phyloP scores from a whole-genome alignment of 2,329 filamentous ascomycete species.

The Grosmannia huntii region DNA sequence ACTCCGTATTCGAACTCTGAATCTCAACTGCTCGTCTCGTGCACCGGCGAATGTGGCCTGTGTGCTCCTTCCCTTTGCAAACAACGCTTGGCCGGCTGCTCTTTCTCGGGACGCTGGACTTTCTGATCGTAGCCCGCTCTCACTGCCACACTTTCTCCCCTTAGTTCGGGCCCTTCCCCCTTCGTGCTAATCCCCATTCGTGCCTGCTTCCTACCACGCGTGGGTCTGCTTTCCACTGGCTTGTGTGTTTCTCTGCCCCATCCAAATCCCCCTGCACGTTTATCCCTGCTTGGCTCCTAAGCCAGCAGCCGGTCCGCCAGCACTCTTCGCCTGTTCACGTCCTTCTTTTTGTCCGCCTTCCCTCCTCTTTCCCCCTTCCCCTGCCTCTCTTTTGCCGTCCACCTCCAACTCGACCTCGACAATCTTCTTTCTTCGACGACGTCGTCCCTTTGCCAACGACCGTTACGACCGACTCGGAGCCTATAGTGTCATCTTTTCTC shows the following conservation, averaged over 20 bases:
- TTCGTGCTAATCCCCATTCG: not conserved
- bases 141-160: not conserved
- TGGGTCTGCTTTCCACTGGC: not conserved
- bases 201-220: not conserved
- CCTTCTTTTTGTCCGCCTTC: not conserved
- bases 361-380: constrained; percentile 3
- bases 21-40: not conserved
- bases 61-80: not conserved
- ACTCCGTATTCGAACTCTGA: not conserved
- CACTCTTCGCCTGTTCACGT: not conserved
- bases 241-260: not conserved
- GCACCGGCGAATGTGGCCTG: not conserved
- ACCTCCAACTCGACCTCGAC: constrained; percentile 17
- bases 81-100: not conserved
- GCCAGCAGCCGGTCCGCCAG: not conserved
- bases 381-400: constrained; percentile 8
- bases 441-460: constrained; percentile 14
- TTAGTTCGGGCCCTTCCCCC: not conserved
- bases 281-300: not conserved
- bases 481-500: constrained; percentile 11
- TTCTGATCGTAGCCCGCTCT: not conserved
- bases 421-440: constrained; percentile 13
- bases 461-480: constrained; percentile 16
- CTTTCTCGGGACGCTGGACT: not conserved
- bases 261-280: not conserved